These are phyloP conservation scores for Hyphodiscus sp. DNA, from an alignment of 2,329 filamentous ascomycete species.

Conservation along the genomic window DNA sequence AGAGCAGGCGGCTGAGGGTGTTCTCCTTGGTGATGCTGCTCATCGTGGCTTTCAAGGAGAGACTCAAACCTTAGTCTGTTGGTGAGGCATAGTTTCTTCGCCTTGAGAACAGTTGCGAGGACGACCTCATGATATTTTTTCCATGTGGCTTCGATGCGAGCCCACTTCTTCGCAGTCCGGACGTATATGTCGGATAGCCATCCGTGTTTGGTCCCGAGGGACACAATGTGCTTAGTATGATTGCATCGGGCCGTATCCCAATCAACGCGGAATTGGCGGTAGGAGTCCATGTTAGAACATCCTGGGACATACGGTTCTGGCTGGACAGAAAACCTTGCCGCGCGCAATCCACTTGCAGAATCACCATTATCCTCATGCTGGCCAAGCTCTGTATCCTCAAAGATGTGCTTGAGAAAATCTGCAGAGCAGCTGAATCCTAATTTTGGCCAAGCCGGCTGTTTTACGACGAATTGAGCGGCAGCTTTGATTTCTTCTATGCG, in stretches of 20 bases:
- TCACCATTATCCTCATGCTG: neutral
- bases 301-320: neutral
- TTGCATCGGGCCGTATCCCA: neutral
- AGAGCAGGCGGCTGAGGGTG: neutral
- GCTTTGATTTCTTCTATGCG: neutral
- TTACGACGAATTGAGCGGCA: neutral
- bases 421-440: neutral
- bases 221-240: neutral
- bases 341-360: neutral
- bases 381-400: neutral
- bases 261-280: neutral
- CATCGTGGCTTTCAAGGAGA: neutral
- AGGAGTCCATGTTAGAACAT: neutral
- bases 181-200: neutral
- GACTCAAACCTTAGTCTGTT: neutral
- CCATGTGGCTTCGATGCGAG: neutral
- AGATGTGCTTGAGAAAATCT: neutral
- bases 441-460: neutral
- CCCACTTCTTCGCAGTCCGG: neutral
- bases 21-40: neutral
- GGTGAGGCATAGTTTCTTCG: neutral
- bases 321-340: neutral
- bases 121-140: neutral
- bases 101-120: neutral
- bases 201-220: neutral